These are phyloP conservation scores for Picochlorum sp. DNA, from an alignment of 139 green algal species.

Conservation along the genomic window DNA sequence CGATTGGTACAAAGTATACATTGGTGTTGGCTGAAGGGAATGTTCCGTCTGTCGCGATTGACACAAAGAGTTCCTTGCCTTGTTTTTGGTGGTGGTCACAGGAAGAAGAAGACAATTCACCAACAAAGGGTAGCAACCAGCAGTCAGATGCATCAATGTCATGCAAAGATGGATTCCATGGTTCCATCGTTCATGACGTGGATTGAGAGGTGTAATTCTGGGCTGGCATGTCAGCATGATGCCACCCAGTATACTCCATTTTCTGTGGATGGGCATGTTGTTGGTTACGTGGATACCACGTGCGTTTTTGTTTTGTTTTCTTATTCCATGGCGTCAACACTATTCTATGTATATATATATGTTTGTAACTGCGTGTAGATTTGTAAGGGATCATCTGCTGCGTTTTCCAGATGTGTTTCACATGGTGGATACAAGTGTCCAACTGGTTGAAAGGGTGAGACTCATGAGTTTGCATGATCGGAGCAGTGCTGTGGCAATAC, in stretches of 20 bases:
- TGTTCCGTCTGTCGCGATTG: no score
- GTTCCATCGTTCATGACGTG: constrained; percentile 34
- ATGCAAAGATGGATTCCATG: background rate
- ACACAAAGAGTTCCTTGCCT: no score
- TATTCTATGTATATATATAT: no score
- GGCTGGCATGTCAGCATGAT: constrained; percentile 9
- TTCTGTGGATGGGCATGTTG: constrained; percentile 22
- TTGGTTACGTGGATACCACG: constrained; percentile 43
- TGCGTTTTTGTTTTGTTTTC: constrained; percentile 10
- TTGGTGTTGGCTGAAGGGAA: no score
- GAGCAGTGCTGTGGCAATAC: background rate
- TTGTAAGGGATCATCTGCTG: constrained; percentile 31
- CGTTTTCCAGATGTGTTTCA: constrained; percentile 36
- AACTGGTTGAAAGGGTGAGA: constrained; percentile 3
- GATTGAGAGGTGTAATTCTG: constrained; percentile 43
- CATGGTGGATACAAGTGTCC: background rate
- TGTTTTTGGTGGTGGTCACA: no score
- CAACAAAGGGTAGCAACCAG: constrained; percentile 51
- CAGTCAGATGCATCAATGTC: constrained; percentile 15
- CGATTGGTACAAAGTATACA: no score
- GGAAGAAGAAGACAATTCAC: constrained; percentile 31
- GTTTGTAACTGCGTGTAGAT: constrained; percentile 24
- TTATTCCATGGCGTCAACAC: background rate
- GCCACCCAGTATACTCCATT: constrained; percentile 35
- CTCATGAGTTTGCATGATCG: background rate